Conservation (phyloP, 2,329 filamentous ascomycete species). For the Lasiodiplodia gonubiensis region DNA sequence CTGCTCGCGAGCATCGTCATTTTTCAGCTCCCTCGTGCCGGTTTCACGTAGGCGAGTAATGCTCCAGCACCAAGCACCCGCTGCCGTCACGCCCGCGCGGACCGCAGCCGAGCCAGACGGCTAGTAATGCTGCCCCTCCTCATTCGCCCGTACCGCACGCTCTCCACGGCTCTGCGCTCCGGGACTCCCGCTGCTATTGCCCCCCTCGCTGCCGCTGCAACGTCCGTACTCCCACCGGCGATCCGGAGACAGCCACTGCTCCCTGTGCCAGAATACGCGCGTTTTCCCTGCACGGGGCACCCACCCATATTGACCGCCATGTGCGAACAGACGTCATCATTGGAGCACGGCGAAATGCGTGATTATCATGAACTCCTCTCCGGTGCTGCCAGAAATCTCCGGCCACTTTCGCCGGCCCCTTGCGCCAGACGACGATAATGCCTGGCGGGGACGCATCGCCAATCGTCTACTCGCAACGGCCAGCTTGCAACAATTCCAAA, state of each 20-base stretch:
- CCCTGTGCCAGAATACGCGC: conserved; percentile 3
- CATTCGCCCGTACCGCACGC: not conserved
- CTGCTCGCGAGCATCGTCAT: conserved; percentile 22
- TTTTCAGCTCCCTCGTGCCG: conserved; percentile 14
- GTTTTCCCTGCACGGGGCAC: conserved; percentile 17
- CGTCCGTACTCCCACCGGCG: not conserved
- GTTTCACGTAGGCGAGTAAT: conserved; percentile 24
- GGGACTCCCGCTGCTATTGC: not conserved
- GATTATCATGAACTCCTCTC: conserved; percentile 1
- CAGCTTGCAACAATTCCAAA: conserved; percentile 16
- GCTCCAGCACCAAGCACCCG: not conserved
- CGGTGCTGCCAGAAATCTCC: not conserved
- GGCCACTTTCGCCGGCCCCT: conserved; percentile 24
- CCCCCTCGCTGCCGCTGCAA: conserved; percentile 1
- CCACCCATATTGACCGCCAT: conserved; percentile 19
- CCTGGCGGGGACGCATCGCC: not conserved
- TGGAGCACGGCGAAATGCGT: conserved; percentile 20
- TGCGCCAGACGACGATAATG: conserved; percentile 11
- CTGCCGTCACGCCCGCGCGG: conserved; percentile 12
- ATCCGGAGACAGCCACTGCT: conserved; percentile 19
- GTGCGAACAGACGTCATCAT: conserved; percentile 19
- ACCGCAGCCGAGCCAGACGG: conserved; percentile 18
- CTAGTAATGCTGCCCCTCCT: not conserved
- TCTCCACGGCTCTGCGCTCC: conserved; percentile 1
- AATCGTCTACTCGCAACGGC: conserved; percentile 10